Conservation (phyloP, 2,329 filamentous ascomycete genomes). For the Pseudocercospora crystallina region DNA sequence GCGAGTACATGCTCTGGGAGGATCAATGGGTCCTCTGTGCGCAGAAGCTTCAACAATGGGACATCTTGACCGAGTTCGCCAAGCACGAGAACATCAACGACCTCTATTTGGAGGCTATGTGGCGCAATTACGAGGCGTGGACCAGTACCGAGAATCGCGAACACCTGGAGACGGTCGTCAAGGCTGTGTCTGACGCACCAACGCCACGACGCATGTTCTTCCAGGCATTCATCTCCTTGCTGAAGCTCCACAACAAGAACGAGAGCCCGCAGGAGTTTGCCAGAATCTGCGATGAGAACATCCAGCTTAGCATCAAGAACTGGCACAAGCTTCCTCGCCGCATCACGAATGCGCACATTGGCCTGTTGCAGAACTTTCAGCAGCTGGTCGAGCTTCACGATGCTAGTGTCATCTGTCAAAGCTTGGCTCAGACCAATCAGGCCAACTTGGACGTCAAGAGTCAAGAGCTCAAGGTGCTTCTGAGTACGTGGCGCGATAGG, state of each 20-base stretch:
- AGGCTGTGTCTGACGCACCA: slow-evolving; percentile 95
- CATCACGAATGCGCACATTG: slow-evolving; percentile 92
- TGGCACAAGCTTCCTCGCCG: slow-evolving; percentile 97
- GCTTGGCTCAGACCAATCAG: slow-evolving; percentile 79
- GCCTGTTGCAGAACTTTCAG: slow-evolving; percentile 95
- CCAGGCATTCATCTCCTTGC: slow-evolving; percentile 94
- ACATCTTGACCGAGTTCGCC: slow-evolving; percentile 93
- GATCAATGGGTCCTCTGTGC: slow-evolving; percentile 98
- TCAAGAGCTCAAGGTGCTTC: slow-evolving; percentile 87
- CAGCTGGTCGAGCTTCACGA: slow-evolving; percentile 96
- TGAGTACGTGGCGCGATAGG: slow-evolving; percentile 93
- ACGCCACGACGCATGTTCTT: slow-evolving; percentile 94
- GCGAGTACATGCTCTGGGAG: slow-evolving; percentile 99
- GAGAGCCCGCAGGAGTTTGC: slow-evolving; percentile 80
- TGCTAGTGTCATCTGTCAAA: slow-evolving; percentile 93
- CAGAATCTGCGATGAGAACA: slow-evolving; percentile 90
- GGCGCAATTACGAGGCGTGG: slow-evolving; percentile 96
- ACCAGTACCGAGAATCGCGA: slow-evolving; percentile 81
- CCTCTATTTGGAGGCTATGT: slow-evolving; percentile 88
- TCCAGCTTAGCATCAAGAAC: slow-evolving; percentile 94
- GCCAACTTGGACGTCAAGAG: slow-evolving; percentile 90
- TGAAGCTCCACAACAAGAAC: slow-evolving; percentile 89
- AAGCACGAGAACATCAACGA: slow-evolving; percentile 99
- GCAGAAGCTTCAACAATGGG: slow-evolving; percentile 98
- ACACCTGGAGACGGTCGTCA: slow-evolving; percentile 87